Base-by-base conservation (phyloP, 176 grass and related monocot species). In the Aegilops tauschii region DNA sequence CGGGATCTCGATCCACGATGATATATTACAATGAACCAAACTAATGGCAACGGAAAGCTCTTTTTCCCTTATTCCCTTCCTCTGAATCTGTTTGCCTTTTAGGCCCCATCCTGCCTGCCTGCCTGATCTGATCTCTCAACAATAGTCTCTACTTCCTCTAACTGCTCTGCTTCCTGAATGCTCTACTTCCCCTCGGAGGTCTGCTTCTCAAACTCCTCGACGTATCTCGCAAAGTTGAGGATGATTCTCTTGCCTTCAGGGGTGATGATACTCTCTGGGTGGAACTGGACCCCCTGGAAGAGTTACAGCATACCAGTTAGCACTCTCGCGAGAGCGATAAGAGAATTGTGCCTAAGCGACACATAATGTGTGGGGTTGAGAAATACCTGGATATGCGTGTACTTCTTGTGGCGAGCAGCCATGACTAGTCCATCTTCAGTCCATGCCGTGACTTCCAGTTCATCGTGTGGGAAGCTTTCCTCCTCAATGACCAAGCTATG, bases 211-310 rank as follows among this genome's bases (percentile, higher is more conserved):
- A 89, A 64, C 62, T 92, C 89, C 42, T 93, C 86, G 0, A 98
- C 80, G 44, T 84, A 89, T 39, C 88, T 92, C 12, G 92, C 82
- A 4, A 98, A 98, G 86, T 98, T 98, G 64, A 87, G 80, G 69
- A 95, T 87, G 76, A 98, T 94, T 20, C 34, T 87, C 86, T 95
- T 98, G 64, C 96, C 93, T 73, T 98, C 96, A 35, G 84, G 83
- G 36, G 93, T 98, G 59, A 98, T 98, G 52, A 98, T 95, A 8
- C 96, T 98, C 90, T 98, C 96, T 10, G 96, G 96, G 90, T 95
- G 92, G 84, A 98, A 98, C 49, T 98, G 96, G 62, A 98, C 96
- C 21, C 96, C 95, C 95, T 94, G 84, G 88, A 94, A 86, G 78
- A 65, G 44, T 50, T 7, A 27, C 2, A 20, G 0, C 36, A 1